These are phyloP conservation scores for Capsella bursapastoris DNA, from an alignment of 345 rosid genomes.

Conservation along the genomic window DNA sequence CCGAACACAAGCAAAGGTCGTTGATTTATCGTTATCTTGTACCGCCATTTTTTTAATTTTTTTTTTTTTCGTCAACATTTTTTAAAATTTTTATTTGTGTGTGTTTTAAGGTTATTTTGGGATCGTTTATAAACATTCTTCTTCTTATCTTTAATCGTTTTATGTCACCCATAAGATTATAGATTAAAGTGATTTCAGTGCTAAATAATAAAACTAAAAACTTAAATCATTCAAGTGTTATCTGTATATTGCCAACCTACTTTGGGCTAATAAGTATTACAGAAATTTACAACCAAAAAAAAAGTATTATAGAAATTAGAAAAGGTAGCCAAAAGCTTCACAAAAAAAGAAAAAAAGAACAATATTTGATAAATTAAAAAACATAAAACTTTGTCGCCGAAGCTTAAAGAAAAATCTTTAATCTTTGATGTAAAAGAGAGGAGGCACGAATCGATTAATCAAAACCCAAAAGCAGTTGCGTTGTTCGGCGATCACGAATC, in stretches of 20 bases:
- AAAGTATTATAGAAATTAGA: no score
- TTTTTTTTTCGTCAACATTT: no score
- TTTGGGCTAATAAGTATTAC: background rate
- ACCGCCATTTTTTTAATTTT: no score
- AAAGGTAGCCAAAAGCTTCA: constrained; percentile 12
- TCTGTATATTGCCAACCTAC: constrained; percentile 21
- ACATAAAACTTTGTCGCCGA: constrained; percentile 27
- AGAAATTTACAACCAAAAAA: no score
- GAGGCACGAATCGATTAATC: constrained; percentile 24
- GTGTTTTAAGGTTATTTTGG: no score
- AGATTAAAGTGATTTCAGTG: no score
- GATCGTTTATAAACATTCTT: no score
- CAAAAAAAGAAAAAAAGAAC: background rate
- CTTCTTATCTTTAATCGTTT: no score
- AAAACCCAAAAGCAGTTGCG: background rate
- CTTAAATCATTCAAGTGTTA: constrained; percentile 23
- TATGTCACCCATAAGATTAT: no score
- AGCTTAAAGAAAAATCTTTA: constrained; percentile 29
- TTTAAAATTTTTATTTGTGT: no score
- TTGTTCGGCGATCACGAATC: constrained; percentile 21
- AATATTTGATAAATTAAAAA: constrained; percentile 19
- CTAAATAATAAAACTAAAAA: background rate
- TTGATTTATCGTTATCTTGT: no score
- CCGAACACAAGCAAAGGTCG: no score
- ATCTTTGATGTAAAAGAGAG: constrained; percentile 22